Conservation (phyloP, 108 stramenopile genomes). For the Cyclostephanos invisitatus region DNA sequence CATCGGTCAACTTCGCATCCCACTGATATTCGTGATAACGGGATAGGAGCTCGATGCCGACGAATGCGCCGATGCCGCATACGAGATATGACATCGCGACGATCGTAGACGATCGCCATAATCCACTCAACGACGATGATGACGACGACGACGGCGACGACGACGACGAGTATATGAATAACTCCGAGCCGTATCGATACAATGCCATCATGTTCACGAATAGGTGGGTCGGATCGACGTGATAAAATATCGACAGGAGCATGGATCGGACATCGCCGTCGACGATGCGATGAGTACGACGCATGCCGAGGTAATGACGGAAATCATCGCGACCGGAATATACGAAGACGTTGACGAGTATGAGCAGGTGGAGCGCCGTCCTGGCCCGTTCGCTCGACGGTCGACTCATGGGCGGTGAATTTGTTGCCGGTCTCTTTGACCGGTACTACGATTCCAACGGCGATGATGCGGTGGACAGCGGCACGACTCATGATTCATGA, state of each 20-base stretch:
- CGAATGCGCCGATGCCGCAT: constrained; percentile 34
- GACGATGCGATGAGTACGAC: constrained; percentile 32
- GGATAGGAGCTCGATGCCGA: constrained; percentile 26
- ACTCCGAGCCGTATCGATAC: constrained; percentile 30
- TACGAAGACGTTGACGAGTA: constrained; percentile 27
- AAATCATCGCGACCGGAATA: constrained; percentile 29
- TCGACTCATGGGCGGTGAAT: constrained; percentile 16
- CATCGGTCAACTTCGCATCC: constrained; percentile 15
- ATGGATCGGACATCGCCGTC: constrained; percentile 37
- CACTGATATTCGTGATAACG: constrained; percentile 38
- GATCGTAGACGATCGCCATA: constrained; percentile 20
- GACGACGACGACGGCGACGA: constrained; percentile 14
- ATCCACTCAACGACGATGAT: not conserved
- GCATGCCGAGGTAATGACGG: constrained; percentile 20
- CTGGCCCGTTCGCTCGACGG: constrained; percentile 26
- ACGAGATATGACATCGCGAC: constrained; percentile 21
- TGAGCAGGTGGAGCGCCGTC: constrained; percentile 29
- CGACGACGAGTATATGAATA: constrained; percentile 33
- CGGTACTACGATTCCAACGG: too few relatives aligned
- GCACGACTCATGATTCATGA: too few relatives aligned
- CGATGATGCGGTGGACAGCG: too few relatives aligned
- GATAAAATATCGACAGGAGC: constrained; percentile 44
- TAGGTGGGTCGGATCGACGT: constrained; percentile 33
- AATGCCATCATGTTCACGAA: constrained; percentile 39
- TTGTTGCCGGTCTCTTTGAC: too few relatives aligned